A percentile compares a stretch with the other conserved stretches of the same genome.
phyloP scores from a whole-genome alignment of 331 rosid genomes.

The Malus hybrid region DNA sequence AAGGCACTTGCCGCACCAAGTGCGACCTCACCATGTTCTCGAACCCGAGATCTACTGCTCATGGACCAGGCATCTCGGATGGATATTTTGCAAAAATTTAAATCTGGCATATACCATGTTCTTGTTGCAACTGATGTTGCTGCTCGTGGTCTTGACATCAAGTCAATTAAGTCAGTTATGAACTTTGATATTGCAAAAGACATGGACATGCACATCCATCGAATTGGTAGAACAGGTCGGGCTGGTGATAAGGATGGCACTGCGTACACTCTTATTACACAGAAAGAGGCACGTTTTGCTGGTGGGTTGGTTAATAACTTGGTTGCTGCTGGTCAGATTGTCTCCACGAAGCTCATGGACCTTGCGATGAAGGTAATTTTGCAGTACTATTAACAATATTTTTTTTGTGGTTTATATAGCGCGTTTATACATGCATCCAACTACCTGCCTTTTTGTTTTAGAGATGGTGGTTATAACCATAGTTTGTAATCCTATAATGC shows the following conservation, averaged over 20 bases:
- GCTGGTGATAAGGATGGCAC: conserved; percentile 98
- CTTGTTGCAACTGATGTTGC: conserved; percentile 99
- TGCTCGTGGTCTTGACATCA: conserved; percentile 97
- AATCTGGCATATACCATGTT: conserved; percentile 81
- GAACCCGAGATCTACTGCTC: no score
- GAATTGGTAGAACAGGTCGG: conserved; percentile 97
- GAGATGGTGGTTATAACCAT: background rate
- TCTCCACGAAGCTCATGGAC: conserved; percentile 80
- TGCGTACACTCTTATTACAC: conserved; percentile 87
- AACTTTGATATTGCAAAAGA: conserved; percentile 96
- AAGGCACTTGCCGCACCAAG: no score
- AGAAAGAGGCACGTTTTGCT: conserved; percentile 95
- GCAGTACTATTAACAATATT: background rate
- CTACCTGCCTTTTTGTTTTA: background rate
- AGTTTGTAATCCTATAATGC: background rate
- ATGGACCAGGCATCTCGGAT: no score
- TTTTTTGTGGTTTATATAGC: background rate
- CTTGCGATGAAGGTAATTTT: conserved; percentile 90
- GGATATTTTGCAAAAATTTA: conserved; percentile 86
- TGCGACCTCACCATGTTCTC: no score
- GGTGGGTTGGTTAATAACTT: conserved; percentile 91
- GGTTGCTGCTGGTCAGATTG: conserved; percentile 94
- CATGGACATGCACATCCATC: conserved; percentile 99
- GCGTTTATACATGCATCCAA: background rate
- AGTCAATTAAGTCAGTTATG: conserved; percentile 92